These are phyloP conservation scores for Albatrellus ellisii DNA, from an alignment of 768 basidiomycete species.

Conservation along the genomic window DNA sequence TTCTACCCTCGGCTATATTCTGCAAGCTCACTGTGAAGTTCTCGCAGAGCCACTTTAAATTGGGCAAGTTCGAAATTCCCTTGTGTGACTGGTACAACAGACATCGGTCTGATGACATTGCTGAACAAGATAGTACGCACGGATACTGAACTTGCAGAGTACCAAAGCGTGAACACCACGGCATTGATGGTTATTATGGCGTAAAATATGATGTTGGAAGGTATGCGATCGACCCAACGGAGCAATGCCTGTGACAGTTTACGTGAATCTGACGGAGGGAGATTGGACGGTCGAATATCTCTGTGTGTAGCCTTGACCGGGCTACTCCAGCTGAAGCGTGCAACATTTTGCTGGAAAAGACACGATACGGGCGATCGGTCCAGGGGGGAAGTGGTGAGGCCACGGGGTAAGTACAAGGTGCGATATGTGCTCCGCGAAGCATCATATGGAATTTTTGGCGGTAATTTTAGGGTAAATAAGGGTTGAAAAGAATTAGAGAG, in stretches of 20 bases:
- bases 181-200: slow-evolving; percentile 54
- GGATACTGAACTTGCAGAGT: slow-evolving; percentile 17
- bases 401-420: too few species aligned
- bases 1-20: slow-evolving; percentile 38
- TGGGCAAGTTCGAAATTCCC: slow-evolving; percentile 26
- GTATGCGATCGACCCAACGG: slow-evolving; percentile 36
- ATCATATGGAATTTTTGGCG: too few species aligned
- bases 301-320: slow-evolving; percentile 15
- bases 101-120: slow-evolving; percentile 1
- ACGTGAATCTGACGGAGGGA: not conserved
- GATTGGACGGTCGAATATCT: not conserved
- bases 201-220: slow-evolving; percentile 40
- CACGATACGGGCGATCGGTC: not conserved
- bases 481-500: too few species aligned
- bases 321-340: slow-evolving; percentile 9
- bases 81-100: slow-evolving; percentile 9
- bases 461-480: too few species aligned
- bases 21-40: slow-evolving; percentile 52
- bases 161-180: slow-evolving; percentile 48
- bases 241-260: slow-evolving; percentile 2
- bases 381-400: not conserved
- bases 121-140: slow-evolving; percentile 11
- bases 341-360: slow-evolving; percentile 5
- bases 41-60: slow-evolving; percentile 36
- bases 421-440: too few species aligned